phyloP scores from a whole-genome alignment of 371 early-diverging fungal species.

The Umbelopsis sp. region DNA sequence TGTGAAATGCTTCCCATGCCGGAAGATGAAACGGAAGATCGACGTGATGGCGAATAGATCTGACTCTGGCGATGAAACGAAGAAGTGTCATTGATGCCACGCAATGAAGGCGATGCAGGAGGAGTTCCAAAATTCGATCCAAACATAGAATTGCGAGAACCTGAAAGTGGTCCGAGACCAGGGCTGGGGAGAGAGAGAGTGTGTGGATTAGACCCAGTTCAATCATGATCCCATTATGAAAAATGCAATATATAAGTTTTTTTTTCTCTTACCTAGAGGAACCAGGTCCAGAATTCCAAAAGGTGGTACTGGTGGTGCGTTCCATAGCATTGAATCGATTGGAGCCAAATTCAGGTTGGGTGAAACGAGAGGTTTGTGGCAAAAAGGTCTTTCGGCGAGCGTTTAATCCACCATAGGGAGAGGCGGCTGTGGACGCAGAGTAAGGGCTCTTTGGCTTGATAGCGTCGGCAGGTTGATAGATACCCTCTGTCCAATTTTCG shows the following conservation, averaged over 20 bases:
- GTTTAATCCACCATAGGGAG: slow-evolving; percentile 20
- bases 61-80: slow-evolving; percentile 34
- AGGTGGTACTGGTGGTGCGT: slow-evolving; percentile 31
- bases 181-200: background rate
- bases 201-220: no score
- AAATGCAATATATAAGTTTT: no score
- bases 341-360: slow-evolving; percentile 45
- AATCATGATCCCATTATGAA: no score
- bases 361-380: slow-evolving; percentile 50
- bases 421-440: background rate
- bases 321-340: slow-evolving; percentile 43
- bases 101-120: slow-evolving; percentile 9
- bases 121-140: slow-evolving; percentile 14
- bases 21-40: slow-evolving; percentile 44
- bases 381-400: slow-evolving; percentile 39
- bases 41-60: slow-evolving; percentile 33
- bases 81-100: slow-evolving; percentile 10
- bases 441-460: slow-evolving; percentile 33
- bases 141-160: slow-evolving; percentile 12
- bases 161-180: slow-evolving; percentile 5
- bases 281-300: slow-evolving; percentile 40
- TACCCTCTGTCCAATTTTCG: slow-evolving; percentile 63
- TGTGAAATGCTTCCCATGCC: slow-evolving; percentile 26
- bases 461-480: slow-evolving; percentile 48
- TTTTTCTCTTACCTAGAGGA: background rate